These are phyloP conservation scores for Capronia epimyces DNA, from an alignment of 2,329 filamentous ascomycete species.

Conservation along the genomic window DNA sequence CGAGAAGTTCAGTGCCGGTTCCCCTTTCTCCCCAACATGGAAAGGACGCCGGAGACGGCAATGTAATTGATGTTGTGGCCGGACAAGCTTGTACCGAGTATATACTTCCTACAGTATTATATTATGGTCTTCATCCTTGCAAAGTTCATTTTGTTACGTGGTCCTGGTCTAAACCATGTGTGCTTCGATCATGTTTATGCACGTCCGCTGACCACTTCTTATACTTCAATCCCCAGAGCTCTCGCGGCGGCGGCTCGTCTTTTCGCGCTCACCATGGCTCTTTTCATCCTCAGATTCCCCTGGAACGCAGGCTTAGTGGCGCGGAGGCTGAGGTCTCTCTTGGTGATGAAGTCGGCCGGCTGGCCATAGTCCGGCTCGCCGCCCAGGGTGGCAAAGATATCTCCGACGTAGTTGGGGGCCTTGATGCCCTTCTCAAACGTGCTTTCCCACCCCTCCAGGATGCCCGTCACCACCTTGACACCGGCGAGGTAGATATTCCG, in stretches of 20 bases:
- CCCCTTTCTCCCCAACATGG: too few relatives aligned
- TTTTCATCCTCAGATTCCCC: constrained; percentile 24
- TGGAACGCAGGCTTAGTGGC: constrained; percentile 16
- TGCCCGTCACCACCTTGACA: constrained; percentile 59
- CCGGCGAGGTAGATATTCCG: constrained; percentile 64
- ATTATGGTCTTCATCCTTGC: too few relatives aligned
- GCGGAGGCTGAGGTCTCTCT: not conserved
- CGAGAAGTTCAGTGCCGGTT: too few relatives aligned
- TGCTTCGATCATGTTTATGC: too few relatives aligned
- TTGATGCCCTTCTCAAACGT: constrained; percentile 55
- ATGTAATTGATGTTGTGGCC: too few relatives aligned
- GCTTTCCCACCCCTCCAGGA: constrained; percentile 56
- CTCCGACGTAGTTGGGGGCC: constrained; percentile 62
- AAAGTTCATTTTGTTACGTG: too few relatives aligned
- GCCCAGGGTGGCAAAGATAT: constrained; percentile 65
- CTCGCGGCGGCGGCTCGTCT: not conserved
- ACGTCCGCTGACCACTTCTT: too few relatives aligned
- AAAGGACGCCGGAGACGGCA: too few relatives aligned
- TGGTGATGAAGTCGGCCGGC: constrained; percentile 13
- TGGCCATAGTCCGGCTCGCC: constrained; percentile 61
- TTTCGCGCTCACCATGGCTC: constrained; percentile 10
- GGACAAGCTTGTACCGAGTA: too few relatives aligned
- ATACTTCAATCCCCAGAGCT: not conserved
- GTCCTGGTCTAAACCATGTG: too few relatives aligned
- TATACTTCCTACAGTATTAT: too few relatives aligned